These are phyloP conservation scores for Calocera viscosa DNA, from an alignment of 768 basidiomycete genomes.

Conservation along the genomic window DNA sequence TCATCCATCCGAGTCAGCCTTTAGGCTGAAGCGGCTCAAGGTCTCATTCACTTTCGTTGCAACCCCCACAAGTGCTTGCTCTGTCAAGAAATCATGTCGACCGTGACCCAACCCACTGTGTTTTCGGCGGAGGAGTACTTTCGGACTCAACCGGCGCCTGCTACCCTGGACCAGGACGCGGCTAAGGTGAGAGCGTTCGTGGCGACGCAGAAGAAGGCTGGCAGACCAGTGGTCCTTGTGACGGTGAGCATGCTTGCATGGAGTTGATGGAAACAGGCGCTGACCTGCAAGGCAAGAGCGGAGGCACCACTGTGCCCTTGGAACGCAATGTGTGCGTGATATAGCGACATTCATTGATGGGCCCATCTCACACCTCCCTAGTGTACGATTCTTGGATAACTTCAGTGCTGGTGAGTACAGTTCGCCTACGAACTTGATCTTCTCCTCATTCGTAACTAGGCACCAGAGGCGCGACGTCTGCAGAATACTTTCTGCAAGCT, in stretches of 20 bases:
- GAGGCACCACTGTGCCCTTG: slow-evolving; percentile 92
- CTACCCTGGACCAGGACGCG: slow-evolving; percentile 56
- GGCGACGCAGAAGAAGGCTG: slow-evolving; percentile 45
- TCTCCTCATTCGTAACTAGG: slow-evolving; percentile 34
- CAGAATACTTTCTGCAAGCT: slow-evolving; percentile 89
- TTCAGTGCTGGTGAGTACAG: slow-evolving; percentile 76
- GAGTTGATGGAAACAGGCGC: background rate
- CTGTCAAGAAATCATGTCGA: background rate
- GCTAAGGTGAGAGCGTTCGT: slow-evolving; percentile 56
- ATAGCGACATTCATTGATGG: slow-evolving; percentile 2
- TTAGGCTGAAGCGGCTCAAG: background rate
- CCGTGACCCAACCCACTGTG: background rate
- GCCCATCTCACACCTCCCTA: slow-evolving; percentile 29
- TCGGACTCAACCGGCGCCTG: slow-evolving; percentile 68
- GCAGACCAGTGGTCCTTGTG: slow-evolving; percentile 77
- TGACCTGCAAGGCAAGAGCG: slow-evolving; percentile 48
- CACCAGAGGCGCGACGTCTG: slow-evolving; percentile 92
- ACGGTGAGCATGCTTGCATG: slow-evolving; percentile 50
- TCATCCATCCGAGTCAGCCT: background rate
- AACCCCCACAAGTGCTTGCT: background rate
- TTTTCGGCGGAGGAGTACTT: slow-evolving; percentile 91
- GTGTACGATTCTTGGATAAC: slow-evolving; percentile 96
- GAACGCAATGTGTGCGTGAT: slow-evolving; percentile 93
- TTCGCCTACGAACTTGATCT: background rate
- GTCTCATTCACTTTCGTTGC: background rate